Base-by-base conservation (phyloP, 148 eudicot genomes). In the Chenopodium quinoa region DNA sequence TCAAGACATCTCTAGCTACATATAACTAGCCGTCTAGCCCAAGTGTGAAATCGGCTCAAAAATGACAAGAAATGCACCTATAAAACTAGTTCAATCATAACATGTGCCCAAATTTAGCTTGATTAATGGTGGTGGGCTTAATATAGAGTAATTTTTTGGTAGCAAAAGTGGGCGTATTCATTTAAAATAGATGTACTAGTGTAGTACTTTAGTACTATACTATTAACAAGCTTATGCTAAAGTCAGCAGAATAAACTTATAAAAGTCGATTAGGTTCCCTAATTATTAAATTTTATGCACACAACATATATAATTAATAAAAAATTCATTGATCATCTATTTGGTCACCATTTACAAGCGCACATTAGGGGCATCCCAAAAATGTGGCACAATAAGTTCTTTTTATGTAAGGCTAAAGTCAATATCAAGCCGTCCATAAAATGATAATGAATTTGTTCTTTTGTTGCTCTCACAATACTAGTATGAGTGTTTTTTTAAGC, bases 81-180 rank as follows among this genome's bases (percentile, higher is more conserved):
- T 32, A 46, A 31, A 34, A 56, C 52, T 54, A 69, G 70, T 25
- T 65, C 63, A 78, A 17, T 47, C 67, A 31, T 50, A 58, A 58
- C 81, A 79, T 79, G 81, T 70, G 75, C 76, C 73, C 40, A 78
- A 68, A 23, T 68, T 78, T 66, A 78, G 23, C 40, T 78, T 48
- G 34, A 68, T 69, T 29, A 68, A 27, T 69, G 27, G 67, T 64
- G 10, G 9, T 64, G 7, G 25, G 27, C 67, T 64, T 50, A 50
- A 9, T 2, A 50, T 50, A 40, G 44, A 40, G 44, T 40, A 40
- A 56, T 56, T 12, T 56, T 56, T 12, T 17, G 7, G 62, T 56
- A 14, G 7, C 19, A 56, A 56, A 14, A 56, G 62, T 56, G 62
- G 62, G 22, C 62, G 16, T 56, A 56, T 14, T 14, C 22, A 56